phyloP scores from a whole-genome alignment of 31 red algal genomes.

The Asparagopsis taxiformis region DNA sequence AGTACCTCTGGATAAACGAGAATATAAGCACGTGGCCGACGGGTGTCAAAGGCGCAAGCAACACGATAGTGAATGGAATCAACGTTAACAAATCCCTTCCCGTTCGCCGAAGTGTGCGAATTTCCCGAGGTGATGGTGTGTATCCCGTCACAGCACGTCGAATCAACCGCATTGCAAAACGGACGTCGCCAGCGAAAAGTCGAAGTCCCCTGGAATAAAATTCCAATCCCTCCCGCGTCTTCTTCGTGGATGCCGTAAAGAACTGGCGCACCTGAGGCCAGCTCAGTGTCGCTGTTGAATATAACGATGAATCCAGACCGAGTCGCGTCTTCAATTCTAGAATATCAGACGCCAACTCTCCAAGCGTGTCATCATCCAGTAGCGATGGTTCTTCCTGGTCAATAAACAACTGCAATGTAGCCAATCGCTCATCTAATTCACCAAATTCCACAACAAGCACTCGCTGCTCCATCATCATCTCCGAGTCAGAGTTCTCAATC shows the following conservation, averaged over 20 bases:
- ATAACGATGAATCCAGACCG: constrained; percentile 81
- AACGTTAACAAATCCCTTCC: constrained; percentile 84
- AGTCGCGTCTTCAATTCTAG: constrained; percentile 80
- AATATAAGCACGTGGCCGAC: constrained; percentile 96
- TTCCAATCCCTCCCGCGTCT: constrained; percentile 68
- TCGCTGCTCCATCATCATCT: constrained; percentile 71
- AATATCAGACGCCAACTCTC: constrained; percentile 75
- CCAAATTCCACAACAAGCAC: constrained; percentile 85
- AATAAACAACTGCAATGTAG: constrained; percentile 55
- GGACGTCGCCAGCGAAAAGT: constrained; percentile 75
- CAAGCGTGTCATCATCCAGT: constrained; percentile 83
- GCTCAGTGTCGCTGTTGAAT: constrained; percentile 61
- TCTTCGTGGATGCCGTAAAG: constrained; percentile 51
- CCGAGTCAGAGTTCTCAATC: constrained; percentile 47
- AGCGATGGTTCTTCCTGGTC: constrained; percentile 74
- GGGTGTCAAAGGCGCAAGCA: constrained; percentile 86
- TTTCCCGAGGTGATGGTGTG: constrained; percentile 84
- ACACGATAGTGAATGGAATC: constrained; percentile 82
- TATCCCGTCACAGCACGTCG: constrained; percentile 63
- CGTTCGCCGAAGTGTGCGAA: constrained; percentile 88
- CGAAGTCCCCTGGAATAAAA: constrained; percentile 82
- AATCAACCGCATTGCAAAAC: constrained; percentile 77
- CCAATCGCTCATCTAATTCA: constrained; percentile 63
- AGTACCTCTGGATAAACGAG: constrained; percentile 87
- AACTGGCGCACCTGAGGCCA: constrained; percentile 72